These are phyloP conservation scores for Parafenestella ontariensis DNA, from an alignment of 2,329 filamentous ascomycete species.

Conservation along the genomic window DNA sequence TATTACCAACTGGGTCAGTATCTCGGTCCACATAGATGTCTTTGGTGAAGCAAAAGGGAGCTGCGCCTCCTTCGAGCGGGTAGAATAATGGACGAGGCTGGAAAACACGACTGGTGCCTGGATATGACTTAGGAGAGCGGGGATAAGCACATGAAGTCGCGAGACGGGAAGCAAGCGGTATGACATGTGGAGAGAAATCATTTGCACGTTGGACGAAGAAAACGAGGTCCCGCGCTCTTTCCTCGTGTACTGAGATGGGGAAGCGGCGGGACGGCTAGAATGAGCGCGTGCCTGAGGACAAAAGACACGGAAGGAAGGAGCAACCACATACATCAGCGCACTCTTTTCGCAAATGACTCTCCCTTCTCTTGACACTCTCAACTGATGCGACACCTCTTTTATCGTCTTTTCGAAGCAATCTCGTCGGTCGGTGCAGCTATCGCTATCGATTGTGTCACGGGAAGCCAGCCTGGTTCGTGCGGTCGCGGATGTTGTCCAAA, in stretches of 20 bases:
- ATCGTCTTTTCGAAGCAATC: slow-evolving; percentile 13
- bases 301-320: slow-evolving; percentile 28
- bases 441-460: slow-evolving; percentile 22
- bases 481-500: slow-evolving; percentile 20
- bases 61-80: slow-evolving; percentile 31
- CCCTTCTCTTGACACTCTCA: slow-evolving; percentile 15
- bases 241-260: slow-evolving; percentile 11
- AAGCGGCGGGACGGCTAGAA: slow-evolving; percentile 13
- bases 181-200: slow-evolving; percentile 2
- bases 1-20: slow-evolving; percentile 24
- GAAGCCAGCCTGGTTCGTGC: slow-evolving; percentile 33
- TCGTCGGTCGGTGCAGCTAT: slow-evolving; percentile 13
- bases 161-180: slow-evolving; percentile 3
- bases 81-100: slow-evolving; percentile 29
- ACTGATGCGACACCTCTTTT: slow-evolving; percentile 29
- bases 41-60: slow-evolving; percentile 13
- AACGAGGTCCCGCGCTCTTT: slow-evolving; percentile 7
- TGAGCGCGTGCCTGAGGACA: slow-evolving; percentile 28
- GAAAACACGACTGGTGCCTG: slow-evolving; percentile 33
- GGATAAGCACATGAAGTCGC: slow-evolving; percentile 2
- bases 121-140: slow-evolving; percentile 13
- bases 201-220: slow-evolving; percentile 1
- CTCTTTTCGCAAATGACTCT: slow-evolving; percentile 21
- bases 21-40: background rate
- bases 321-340: slow-evolving; percentile 46